Base-by-base conservation (phyloP, 345 rosid genomes). In the Bruguiera gymnorhiza region DNA sequence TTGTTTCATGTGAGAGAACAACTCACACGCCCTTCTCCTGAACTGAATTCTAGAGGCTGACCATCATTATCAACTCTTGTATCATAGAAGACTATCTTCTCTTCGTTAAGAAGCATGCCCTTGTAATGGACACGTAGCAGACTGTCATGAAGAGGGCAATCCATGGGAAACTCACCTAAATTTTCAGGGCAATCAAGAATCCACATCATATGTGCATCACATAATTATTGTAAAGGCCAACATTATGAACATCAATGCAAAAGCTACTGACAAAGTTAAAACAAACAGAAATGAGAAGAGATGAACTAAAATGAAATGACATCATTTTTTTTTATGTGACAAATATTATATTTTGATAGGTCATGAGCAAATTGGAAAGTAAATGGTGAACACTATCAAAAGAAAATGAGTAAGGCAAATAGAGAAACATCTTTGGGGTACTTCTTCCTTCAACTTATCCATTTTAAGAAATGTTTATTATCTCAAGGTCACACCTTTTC, bases 81-180 rank as follows among this genome's bases (percentile, higher is more conserved):
- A 75, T 90, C 94, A 70, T 86, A 90, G 80, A 95, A 88, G 29
- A 87, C 86, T 8, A 69, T 84, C 80, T 88, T 87, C 74, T 85
- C 89, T 69, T 95, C 85, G 54, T 95, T 81, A 65, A 90, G 92
- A 80, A 95, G 92, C 90, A 79, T 85, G 75, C 96, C 97, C 85
- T 83, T 95, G 83, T 86, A 92, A 80, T 95, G 98, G 64, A 89
- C 91, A 16, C 80, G 84, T 68, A 92, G 82, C 24, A 76, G 86
- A 77, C 97, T 87, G 75, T 89, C 97, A 71, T 92, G 76, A 52
- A 95, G 99, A 29, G 99, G 98, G 69, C 96, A 90, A 81, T 92
- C 98, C 97, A 95, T 95, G 4, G 99, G 99, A 86, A 95, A 95
- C 61, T 95, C 99, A 66, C 99, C 99, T 95, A 76, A 71, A 66